Evolutionary conservation across 78 protist genomes (phyloP), one percentile per base, ranked within the genome.

Genomic region (Dictyostelium capitatum): DNA sequence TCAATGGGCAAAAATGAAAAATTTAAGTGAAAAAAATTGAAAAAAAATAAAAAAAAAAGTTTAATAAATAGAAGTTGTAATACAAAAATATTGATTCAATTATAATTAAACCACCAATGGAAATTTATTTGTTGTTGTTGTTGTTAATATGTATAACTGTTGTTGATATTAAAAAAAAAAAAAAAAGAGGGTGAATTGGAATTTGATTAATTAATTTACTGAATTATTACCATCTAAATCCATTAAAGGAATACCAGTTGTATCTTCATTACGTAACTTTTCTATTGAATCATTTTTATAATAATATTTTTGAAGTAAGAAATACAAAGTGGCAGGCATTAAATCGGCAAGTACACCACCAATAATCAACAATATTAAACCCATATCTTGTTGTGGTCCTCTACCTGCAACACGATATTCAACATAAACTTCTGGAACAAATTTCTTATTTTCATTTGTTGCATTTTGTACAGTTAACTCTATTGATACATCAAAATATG

Each of bases 271-370:
- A 30, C 11, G 19, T 11, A 9, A 37, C 4, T 70, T 41, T 77
- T 77, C 69, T 37, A 37, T 37, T 37, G 43, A 37, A 41, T 72
- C 79, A 15, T 47, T 74, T 47, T 74, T 74, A 65, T 30, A 85
- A 50, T 85, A 75, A 62, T 51, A 85, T 59, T 30, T 79, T 85
- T 85, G 92, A 28, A 85, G 46, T 48, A 85, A 85, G 50, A 85
- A 85, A 78, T 74, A 85, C 9, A 75, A 51, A 15, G 92, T 19
- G 3, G 92, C 92, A 2, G 92, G 92, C 92, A 85, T 85, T 11
- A 62, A n/a, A 64, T 85, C 92, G 23, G 92, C 92, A 25, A 85
- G 46, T 19, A 85, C 54, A 25, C 75, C 92, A 75, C 92, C 92
- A 20, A 85, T 56, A 48, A 62, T 75, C 78, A 85, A 56, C 12